Percentiles rank a stretch among this genome's conserved stretches.
These are phyloP conservation scores for Coemansia sp. DNA, from an alignment of 192 early-diverging fungal species.

Conservation along the genomic window DNA sequence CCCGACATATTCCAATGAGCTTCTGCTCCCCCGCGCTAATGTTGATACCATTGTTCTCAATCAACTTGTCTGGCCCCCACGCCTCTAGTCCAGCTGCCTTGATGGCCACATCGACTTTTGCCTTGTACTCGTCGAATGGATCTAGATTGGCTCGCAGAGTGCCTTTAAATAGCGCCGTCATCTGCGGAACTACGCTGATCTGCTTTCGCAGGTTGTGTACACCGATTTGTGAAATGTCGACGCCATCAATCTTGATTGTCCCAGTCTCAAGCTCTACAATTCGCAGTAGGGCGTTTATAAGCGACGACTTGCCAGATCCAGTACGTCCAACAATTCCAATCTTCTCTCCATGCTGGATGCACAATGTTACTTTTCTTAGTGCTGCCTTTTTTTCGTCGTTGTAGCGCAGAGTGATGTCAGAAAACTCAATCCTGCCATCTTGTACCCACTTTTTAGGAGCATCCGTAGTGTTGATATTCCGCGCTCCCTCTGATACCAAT, in stretches of 20 bases:
- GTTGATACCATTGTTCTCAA: slow-evolving; percentile 29
- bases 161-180: slow-evolving; percentile 47
- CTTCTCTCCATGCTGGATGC: slow-evolving; percentile 38
- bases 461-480: not conserved
- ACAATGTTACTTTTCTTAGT: slow-evolving; percentile 52
- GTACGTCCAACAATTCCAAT: slow-evolving; percentile 61
- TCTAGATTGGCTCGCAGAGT: slow-evolving; percentile 81
- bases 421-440: slow-evolving; percentile 20
- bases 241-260: slow-evolving; percentile 67
- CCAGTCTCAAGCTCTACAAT: slow-evolving; percentile 75
- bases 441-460: slow-evolving; percentile 10
- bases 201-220: slow-evolving; percentile 71
- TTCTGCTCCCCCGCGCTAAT: slow-evolving; percentile 62
- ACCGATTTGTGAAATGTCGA: slow-evolving; percentile 69
- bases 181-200: slow-evolving; percentile 81
- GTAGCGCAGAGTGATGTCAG: slow-evolving; percentile 22
- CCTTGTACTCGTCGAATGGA: slow-evolving; percentile 72
- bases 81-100: slow-evolving; percentile 61
- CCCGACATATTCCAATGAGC: slow-evolving; percentile 77
- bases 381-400: slow-evolving; percentile 20
- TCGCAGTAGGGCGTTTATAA: slow-evolving; percentile 75
- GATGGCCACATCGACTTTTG: slow-evolving; percentile 66
- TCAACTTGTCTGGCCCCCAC: slow-evolving; percentile 53
- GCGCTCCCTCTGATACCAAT: slow-evolving; percentile 15
- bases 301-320: slow-evolving; percentile 77